Evolutionary conservation across 257 asterid species (phyloP), one percentile per base, ranked within the genome.

Genomic region (Rauvolfia tetraphylla): DNA sequence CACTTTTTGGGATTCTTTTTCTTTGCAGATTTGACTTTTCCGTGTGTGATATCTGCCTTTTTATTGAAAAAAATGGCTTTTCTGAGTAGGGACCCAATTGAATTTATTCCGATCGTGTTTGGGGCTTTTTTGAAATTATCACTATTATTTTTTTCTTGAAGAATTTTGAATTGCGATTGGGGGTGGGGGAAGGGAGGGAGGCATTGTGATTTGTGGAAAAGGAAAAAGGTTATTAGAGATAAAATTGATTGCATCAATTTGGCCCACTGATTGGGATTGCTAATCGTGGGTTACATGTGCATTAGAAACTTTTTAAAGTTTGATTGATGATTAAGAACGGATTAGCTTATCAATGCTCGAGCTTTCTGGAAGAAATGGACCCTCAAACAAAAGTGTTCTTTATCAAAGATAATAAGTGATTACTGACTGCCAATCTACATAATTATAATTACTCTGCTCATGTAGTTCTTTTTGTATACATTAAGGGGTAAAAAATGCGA

Each of bases 1-100:
- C 71, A 79, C 87, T 78, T 85, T 87, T 80, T 83, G 74, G 85
- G 85, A 87, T 87, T 87, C 89, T 83, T 77, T 66, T 49, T 81
- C 74, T 71, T 29, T 73, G 46, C 79, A 72, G 53, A 77, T 80
- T 80, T 82, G 87, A 83, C 89, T 82, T 78, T 85, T 65, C 20
- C 8, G 17, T 31, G 82, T 63, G 62, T 44, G 76, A 46, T 72
- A 51, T 79, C 73, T 54, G 46, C 38, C 77, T 41, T 48, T 76
- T 68, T 58, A 59, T 79, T 71, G 48, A 75, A n/a, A 63, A 33
- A 63, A 77, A 48, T 15, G 48, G n/a, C 57, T 41, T 78, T 83
- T 48, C 29, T 46, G 44, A 15, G 44, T 48, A 68, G 85, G 84
- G 81, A 72, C 89, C 87, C 85, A 59, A 48, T 61, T 76, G 41